Percentiles rank a stretch among this genome's conserved stretches.
Evolutionary conservation across 768 basidiomycete genomes (phyloP).

Genomic region (Leccinum imitatum): DNA sequence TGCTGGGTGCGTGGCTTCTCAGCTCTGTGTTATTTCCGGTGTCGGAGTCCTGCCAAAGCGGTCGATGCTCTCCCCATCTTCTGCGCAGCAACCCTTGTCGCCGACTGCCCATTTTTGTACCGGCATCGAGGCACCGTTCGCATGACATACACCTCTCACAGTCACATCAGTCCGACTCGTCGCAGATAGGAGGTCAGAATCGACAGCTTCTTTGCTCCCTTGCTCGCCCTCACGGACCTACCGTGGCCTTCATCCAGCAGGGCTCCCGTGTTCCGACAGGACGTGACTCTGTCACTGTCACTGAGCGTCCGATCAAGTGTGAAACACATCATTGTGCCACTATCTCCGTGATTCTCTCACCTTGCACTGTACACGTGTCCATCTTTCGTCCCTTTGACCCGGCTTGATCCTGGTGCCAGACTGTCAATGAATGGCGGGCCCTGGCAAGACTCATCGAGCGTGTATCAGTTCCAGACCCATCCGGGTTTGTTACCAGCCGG

Average conservation of each 20-base stretch:
- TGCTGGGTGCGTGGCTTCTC: background rate
- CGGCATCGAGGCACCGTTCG: background rate
- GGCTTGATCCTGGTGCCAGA: conserved; percentile 1
- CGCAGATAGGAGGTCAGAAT: conserved; percentile 1
- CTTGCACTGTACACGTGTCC: conserved; percentile 2
- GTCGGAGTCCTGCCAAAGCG: conserved; percentile 4
- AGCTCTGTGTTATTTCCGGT: background rate
- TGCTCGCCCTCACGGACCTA: background rate
- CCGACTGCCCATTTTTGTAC: background rate
- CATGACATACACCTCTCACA: background rate
- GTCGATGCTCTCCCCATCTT: conserved; percentile 1
- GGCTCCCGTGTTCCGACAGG: background rate
- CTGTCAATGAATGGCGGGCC: background rate
- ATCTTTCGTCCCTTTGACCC: background rate
- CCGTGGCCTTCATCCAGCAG: background rate
- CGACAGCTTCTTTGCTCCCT: background rate
- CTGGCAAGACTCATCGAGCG: background rate
- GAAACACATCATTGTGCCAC: conserved; percentile 2
- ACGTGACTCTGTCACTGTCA: background rate
- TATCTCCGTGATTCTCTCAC: conserved; percentile 2
- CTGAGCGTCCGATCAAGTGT: background rate
- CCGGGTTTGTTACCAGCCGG: background rate
- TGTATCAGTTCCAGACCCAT: background rate
- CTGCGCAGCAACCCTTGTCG: conserved; percentile 4
- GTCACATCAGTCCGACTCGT: background rate